These are phyloP conservation scores for Sclerospora graminicola DNA, from an alignment of 352 stramenopile genomes.

Conservation along the genomic window DNA sequence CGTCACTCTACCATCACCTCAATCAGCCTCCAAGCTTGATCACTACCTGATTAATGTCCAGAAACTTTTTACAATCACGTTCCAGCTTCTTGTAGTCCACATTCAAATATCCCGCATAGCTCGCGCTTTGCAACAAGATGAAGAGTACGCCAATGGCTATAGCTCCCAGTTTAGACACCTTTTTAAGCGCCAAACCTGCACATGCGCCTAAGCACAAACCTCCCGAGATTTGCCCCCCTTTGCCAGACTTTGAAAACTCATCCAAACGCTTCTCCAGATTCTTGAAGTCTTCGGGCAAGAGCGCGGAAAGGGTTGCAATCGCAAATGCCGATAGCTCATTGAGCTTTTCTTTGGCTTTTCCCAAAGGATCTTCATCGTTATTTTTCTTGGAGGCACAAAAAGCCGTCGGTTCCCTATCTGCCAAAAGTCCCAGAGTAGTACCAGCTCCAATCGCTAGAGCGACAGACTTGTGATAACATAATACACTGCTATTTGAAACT, in stretches of 20 bases:
- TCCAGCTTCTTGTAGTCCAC: conserved; percentile 90
- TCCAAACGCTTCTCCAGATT: conserved; percentile 44
- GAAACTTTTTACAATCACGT: conserved; percentile 50
- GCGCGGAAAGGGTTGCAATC: conserved; percentile 22
- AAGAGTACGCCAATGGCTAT: conserved; percentile 80
- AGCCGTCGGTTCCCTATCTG: conserved; percentile 6
- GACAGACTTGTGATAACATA: conserved; percentile 17
- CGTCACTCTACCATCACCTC: neutral
- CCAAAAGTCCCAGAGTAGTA: conserved; percentile 4
- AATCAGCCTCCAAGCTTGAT: neutral
- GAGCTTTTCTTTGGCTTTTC: conserved; percentile 53
- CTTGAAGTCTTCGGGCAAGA: conserved; percentile 30
- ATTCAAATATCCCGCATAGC: conserved; percentile 85
- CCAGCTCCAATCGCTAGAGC: conserved; percentile 11
- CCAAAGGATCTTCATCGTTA: conserved; percentile 34
- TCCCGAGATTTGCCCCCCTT: conserved; percentile 78
- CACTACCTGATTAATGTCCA: conserved; percentile 74
- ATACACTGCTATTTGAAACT: conserved; percentile 3
- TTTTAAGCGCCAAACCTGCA: conserved; percentile 85
- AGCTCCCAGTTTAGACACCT: conserved; percentile 85
- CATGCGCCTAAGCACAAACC: conserved; percentile 87
- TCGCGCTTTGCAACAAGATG: conserved; percentile 81
- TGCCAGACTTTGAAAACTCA: conserved; percentile 53
- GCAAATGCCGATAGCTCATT: conserved; percentile 29
- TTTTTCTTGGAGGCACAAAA: conserved; percentile 11